Evolutionary conservation across 1,284 basidiomycete genomes (phyloP).

Genomic region (Marasmius sp.): DNA sequence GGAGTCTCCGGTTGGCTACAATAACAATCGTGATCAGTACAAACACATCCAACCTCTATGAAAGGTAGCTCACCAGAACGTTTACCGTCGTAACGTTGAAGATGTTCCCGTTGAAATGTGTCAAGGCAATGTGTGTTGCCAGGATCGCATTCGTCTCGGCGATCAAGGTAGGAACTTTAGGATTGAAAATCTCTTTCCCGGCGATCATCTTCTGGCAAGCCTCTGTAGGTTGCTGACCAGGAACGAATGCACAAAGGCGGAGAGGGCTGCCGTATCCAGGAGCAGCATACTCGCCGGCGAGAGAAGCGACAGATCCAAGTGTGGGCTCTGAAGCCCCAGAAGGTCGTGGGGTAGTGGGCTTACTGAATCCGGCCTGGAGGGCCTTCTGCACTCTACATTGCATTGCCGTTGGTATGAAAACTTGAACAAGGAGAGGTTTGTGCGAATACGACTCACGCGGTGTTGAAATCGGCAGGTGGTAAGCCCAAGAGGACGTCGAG

Average conservation of each 20-base stretch:
- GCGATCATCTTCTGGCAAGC: constrained; percentile 9
- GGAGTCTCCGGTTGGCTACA: neutral
- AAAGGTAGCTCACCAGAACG: neutral
- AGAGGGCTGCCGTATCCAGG: constrained; percentile 16
- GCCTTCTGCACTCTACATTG: neutral
- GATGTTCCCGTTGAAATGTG: constrained; percentile 32
- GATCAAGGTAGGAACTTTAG: constrained; percentile 27
- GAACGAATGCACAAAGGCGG: constrained; percentile 14
- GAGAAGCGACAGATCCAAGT: constrained; percentile 1
- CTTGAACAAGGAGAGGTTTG: neutral
- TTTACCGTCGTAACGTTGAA: constrained; percentile 33
- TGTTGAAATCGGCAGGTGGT: constrained; percentile 32
- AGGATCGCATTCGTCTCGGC: constrained; percentile 30
- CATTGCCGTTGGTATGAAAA: neutral
- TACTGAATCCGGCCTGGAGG: neutral
- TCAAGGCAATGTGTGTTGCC: constrained; percentile 32
- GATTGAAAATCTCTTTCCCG: constrained; percentile 3
- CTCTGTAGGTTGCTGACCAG: neutral
- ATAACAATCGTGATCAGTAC: neutral
- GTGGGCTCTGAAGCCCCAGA: constrained; percentile 11
- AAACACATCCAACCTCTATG: neutral
- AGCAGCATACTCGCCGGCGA: constrained; percentile 17
- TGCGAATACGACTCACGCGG: constrained; percentile 16
- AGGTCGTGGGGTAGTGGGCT: neutral
- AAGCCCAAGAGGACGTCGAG: constrained; percentile 33